Evolutionary conservation across 495 filamentous ascomycete genomes (phyloP).

Genomic region (Aspergillus sclerotiicarbonarius): DNA sequence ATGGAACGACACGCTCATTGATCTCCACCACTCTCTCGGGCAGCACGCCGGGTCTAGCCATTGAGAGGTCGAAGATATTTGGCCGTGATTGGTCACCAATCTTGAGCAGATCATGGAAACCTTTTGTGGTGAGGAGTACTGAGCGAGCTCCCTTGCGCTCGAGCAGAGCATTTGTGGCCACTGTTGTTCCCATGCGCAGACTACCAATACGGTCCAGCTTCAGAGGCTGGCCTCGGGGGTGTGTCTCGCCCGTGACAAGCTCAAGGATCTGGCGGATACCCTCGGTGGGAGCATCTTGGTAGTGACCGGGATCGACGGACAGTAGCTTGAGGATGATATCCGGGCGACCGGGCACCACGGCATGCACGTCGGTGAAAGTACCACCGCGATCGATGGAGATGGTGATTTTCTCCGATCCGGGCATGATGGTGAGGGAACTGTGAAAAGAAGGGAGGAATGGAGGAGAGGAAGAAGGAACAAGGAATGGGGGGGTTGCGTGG

Average conservation of each 20-base stretch:
- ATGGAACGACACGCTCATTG: constrained; percentile 65
- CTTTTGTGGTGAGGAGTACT: constrained; percentile 86
- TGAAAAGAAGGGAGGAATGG: background rate
- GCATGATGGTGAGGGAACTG: constrained; percentile 21
- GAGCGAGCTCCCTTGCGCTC: constrained; percentile 94
- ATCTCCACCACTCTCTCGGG: constrained; percentile 68
- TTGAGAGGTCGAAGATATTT: constrained; percentile 79
- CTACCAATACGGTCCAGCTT: constrained; percentile 81
- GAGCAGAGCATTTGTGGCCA: constrained; percentile 86
- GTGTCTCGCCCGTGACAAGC: constrained; percentile 69
- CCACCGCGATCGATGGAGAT: constrained; percentile 58
- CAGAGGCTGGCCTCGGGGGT: constrained; percentile 76
- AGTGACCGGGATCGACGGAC: constrained; percentile 87
- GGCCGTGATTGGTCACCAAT: constrained; percentile 85
- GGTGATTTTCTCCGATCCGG: constrained; percentile 35
- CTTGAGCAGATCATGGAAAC: constrained; percentile 87
- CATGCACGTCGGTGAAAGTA: constrained; percentile 65
- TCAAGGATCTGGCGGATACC: constrained; percentile 89
- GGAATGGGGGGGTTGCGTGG: background rate
- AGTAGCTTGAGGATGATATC: constrained; percentile 85
- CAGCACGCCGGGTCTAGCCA: constrained; percentile 74
- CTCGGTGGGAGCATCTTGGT: constrained; percentile 84
- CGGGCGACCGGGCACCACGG: constrained; percentile 52
- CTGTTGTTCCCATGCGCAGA: constrained; percentile 87
- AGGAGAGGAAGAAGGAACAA: no score